These are phyloP conservation scores for Pseudohalonectria lignicola DNA, from an alignment of 2,329 filamentous ascomycete species.

Conservation along the genomic window DNA sequence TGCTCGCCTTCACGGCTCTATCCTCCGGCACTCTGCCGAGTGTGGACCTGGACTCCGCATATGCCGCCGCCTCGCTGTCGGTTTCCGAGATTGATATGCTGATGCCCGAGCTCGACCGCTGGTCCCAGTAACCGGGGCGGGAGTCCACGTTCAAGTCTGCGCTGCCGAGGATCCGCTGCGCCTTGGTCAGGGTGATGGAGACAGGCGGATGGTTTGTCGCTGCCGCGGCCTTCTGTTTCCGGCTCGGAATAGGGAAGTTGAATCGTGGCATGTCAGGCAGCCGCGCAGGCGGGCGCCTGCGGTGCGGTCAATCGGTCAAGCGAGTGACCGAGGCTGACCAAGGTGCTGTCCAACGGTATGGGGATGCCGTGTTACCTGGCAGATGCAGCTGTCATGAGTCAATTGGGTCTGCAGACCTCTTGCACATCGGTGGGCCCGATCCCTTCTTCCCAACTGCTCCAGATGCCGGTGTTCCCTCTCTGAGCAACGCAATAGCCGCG, in stretches of 20 bases:
- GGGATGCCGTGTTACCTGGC: too few relatives aligned
- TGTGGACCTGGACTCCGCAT: too few relatives aligned
- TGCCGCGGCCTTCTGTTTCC: conserved; percentile 27
- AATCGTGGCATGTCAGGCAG: conserved; percentile 24
- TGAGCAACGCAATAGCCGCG: too few relatives aligned
- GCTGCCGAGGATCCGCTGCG: conserved; percentile 37
- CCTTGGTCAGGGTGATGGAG: conserved; percentile 29
- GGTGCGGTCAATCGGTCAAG: too few relatives aligned
- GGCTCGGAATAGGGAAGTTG: conserved; percentile 35
- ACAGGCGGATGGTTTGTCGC: conserved; percentile 6
- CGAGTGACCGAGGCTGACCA: too few relatives aligned
- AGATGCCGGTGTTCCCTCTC: too few relatives aligned
- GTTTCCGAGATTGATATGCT: conserved; percentile 28
- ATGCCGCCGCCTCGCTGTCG: conserved; percentile 30
- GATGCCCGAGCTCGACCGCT: conserved; percentile 28
- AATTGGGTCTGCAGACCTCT: too few relatives aligned
- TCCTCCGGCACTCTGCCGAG: conserved; percentile 14
- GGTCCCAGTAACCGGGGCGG: conserved; percentile 25
- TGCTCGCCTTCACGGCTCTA: conserved; percentile 5
- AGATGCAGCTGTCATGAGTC: too few relatives aligned
- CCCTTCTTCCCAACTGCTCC: too few relatives aligned
- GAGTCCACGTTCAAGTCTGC: conserved; percentile 31
- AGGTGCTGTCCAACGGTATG: too few relatives aligned
- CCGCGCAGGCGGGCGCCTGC: neutral
- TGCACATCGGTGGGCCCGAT: too few relatives aligned